Evolutionary conservation across 2,329 filamentous ascomycete species (phyloP).

Genomic region (Thelonectria olida): DNA sequence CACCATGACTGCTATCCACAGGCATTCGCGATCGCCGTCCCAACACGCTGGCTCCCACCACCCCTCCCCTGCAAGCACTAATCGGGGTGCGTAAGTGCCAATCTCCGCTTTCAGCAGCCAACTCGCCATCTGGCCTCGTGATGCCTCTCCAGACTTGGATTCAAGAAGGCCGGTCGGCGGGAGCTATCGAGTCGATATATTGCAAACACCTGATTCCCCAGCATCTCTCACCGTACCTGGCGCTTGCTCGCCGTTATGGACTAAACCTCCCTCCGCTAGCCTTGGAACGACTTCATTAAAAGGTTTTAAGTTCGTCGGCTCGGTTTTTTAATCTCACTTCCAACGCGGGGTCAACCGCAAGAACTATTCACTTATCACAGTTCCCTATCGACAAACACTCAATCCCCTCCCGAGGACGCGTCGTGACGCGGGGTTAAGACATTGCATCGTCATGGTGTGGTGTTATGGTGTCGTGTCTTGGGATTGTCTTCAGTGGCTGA

Average conservation of each 20-base stretch:
- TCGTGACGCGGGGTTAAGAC: conserved; percentile 26
- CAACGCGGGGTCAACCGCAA: conserved; percentile 25
- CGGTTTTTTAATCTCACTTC: conserved; percentile 29
- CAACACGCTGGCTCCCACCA: conserved; percentile 27
- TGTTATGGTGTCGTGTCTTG: neutral
- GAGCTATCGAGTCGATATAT: conserved; percentile 16
- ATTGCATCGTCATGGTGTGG: conserved; percentile 10
- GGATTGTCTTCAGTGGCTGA: neutral
- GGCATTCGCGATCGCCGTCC: conserved; percentile 17
- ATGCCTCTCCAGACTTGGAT: conserved; percentile 24
- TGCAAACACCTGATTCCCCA: neutral
- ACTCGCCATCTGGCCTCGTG: conserved; percentile 29
- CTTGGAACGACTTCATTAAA: conserved; percentile 1
- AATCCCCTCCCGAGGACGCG: conserved; percentile 3
- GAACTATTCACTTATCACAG: no score
- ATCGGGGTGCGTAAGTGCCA: conserved; percentile 26
- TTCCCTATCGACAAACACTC: neutral
- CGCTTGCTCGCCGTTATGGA: conserved; percentile 1
- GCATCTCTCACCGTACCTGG: neutral
- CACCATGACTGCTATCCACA: conserved; percentile 24
- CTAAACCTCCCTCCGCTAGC: conserved; percentile 5
- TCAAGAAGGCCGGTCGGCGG: conserved; percentile 17
- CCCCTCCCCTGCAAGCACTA: conserved; percentile 32
- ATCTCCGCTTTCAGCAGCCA: conserved; percentile 35
- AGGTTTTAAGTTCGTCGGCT: conserved; percentile 14